Evolutionary conservation across 179 eudicot species (phyloP).

Genomic region (Dionaea muscipula): DNA sequence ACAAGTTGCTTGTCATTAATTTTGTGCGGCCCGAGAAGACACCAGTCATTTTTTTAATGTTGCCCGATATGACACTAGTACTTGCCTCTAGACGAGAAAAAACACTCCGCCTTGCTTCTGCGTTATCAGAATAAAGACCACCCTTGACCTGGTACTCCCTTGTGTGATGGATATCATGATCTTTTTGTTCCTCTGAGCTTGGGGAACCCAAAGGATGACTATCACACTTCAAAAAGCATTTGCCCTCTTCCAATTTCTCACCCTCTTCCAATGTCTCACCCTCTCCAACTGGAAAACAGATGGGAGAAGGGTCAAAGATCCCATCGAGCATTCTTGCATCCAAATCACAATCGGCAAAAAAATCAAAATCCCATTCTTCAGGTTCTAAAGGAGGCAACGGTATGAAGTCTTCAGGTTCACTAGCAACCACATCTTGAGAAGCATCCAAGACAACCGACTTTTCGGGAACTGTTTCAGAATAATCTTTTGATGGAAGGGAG

Average conservation of each 20-base stretch:
- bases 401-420: conserved; percentile 11
- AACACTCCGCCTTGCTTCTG: conserved; percentile 1
- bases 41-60: neutral
- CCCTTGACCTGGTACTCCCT: conserved; percentile 8
- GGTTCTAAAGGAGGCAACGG: conserved; percentile 13
- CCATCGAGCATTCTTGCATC: neutral
- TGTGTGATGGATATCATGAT: conserved; percentile 1
- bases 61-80: neutral
- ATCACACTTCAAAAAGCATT: neutral
- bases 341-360: neutral
- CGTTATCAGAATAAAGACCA: conserved; percentile 15
- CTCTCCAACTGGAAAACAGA: neutral
- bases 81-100: neutral
- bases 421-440: conserved; percentile 5
- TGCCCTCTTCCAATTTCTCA: conserved; percentile 1
- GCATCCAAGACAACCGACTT: neutral
- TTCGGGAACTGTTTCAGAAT: conserved; percentile 2
- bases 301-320: neutral
- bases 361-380: conserved; percentile 2
- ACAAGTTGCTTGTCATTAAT: neutral
- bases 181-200: neutral
- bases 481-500: neutral
- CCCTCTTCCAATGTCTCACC: neutral
- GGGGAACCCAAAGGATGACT: neutral
- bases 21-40: neutral